A percentile compares a stretch with the other conserved stretches of the same genome.
These are phyloP conservation scores for Fusarium decemcellulare DNA, from an alignment of 2,329 filamentous ascomycete species.

Conservation along the genomic window DNA sequence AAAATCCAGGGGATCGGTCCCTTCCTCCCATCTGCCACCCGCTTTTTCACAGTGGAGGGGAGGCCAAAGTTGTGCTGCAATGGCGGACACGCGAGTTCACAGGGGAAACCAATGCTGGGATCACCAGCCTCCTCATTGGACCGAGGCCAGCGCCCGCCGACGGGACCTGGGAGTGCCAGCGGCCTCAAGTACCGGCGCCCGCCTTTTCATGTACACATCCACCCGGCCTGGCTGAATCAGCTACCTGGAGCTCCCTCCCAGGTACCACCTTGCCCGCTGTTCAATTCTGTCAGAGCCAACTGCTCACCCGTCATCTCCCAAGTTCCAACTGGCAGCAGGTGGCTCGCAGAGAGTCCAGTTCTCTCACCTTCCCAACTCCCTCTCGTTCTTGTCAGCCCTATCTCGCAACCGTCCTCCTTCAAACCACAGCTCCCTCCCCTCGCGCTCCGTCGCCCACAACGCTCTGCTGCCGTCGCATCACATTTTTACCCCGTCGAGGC, in stretches of 20 bases:
- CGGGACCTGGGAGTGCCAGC: constrained; percentile 21
- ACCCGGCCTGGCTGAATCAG: neutral
- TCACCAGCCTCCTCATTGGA: constrained; percentile 30
- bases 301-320: constrained; percentile 35
- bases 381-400: constrained; percentile 48
- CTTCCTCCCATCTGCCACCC: neutral
- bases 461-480: constrained; percentile 30
- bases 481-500: constrained; percentile 15
- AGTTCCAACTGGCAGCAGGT: constrained; percentile 9
- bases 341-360: constrained; percentile 33
- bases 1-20: constrained; percentile 23
- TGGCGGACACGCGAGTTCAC: constrained; percentile 31
- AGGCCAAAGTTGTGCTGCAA: constrained; percentile 19
- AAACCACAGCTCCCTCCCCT: constrained; percentile 29
- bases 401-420: constrained; percentile 42
- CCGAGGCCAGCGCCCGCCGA: constrained; percentile 17
- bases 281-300: constrained; percentile 8
- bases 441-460: constrained; percentile 14
- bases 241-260: constrained; percentile 33
- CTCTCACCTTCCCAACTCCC: constrained; percentile 29
- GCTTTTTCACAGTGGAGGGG: constrained; percentile 16
- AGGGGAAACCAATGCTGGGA: constrained; percentile 12
- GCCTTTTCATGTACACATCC: constrained; percentile 26
- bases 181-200: constrained; percentile 20
- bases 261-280: constrained; percentile 19